These are phyloP conservation scores for Poa annua DNA, from an alignment of 176 grass and related monocot genomes.

Conservation along the genomic window DNA sequence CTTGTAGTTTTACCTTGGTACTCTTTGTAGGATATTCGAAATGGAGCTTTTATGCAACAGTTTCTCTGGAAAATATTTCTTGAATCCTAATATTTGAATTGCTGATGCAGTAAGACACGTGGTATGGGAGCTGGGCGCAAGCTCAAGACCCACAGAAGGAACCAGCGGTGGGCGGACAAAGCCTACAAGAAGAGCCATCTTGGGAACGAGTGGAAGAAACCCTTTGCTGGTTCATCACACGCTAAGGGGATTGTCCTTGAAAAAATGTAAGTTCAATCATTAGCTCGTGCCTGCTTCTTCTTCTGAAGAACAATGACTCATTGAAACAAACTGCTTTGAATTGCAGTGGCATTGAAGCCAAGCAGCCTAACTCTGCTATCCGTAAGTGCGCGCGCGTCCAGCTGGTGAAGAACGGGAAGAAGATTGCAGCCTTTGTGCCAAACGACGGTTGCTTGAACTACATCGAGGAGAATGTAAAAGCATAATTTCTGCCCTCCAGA, in stretches of 20 bases:
- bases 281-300: not conserved
- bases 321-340: not conserved
- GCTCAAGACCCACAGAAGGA: conserved; percentile 75
- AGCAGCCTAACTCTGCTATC: conserved; percentile 84
- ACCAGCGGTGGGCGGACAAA: conserved; percentile 77
- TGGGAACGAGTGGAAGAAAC: conserved; percentile 87
- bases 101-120: conserved; percentile 61
- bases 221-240: conserved; percentile 77
- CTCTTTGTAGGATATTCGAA: not conserved
- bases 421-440: conserved; percentile 80
- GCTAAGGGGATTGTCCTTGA: conserved; percentile 85
- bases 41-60: not conserved
- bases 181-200: conserved; percentile 85
- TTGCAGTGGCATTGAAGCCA: conserved; percentile 72
- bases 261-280: conserved; percentile 53
- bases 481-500: not conserved
- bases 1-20: not conserved
- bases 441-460: conserved; percentile 88
- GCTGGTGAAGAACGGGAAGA: conserved; percentile 81
- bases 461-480: conserved; percentile 67
- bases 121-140: conserved; percentile 83
- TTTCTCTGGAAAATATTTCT: not conserved
- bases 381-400: conserved; percentile 81
- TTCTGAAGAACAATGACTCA: not conserved
- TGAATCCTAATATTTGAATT: conserved; percentile 4